Evolutionary conservation across 768 basidiomycete genomes (phyloP), one percentile per base, ranked within the genome.

Genomic region (Pleurotus tuoliensis): DNA sequence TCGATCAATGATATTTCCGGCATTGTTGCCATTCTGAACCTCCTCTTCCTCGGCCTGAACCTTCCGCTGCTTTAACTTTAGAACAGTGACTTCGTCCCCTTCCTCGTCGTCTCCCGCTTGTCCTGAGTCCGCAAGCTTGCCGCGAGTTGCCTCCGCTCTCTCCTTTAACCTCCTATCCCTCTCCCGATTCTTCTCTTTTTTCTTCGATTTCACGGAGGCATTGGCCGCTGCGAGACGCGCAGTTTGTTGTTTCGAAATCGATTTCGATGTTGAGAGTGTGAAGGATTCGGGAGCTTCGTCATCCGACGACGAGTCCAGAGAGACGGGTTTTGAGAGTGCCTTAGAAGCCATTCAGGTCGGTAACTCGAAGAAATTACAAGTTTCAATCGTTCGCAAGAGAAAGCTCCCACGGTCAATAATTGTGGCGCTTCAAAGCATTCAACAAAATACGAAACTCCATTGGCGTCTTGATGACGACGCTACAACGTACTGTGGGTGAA

Each of bases 271-370:
- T 0, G 70, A 69, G n/a, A 79, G 76, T 0, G 81, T 70, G 15
- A 85, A 63, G 0, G 78, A 63, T 59, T 84, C 82, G 1, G 84
- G 84, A 1, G 74, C 73, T 1, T 82, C 78, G 30, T 72, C 74
- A 49, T 77, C 77, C 46, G 47, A 60, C 59, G 56, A 44, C 40
- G 59, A 64, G 56, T 63, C 63, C 30, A 7, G 4, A 34, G 30
- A 34, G 30, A 34, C 30, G 30, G 7, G 30, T 34, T 34, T 34
- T 9, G 30, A 34, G 30, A 8, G 30, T 34, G 30, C 30, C 30
- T 34, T 34, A 11, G 30, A 11, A 34, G 30, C 9, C 30, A 34
- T 34, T 11, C 30, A 11, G 11, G 30, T 34, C 9, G 30, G 30
- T 2, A 9, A 9, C 11, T 1, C 11, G 9, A 34, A 30, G 27